phyloP scores from a whole-genome alignment of 1,284 basidiomycete species.

The Abortiporus biennis region DNA sequence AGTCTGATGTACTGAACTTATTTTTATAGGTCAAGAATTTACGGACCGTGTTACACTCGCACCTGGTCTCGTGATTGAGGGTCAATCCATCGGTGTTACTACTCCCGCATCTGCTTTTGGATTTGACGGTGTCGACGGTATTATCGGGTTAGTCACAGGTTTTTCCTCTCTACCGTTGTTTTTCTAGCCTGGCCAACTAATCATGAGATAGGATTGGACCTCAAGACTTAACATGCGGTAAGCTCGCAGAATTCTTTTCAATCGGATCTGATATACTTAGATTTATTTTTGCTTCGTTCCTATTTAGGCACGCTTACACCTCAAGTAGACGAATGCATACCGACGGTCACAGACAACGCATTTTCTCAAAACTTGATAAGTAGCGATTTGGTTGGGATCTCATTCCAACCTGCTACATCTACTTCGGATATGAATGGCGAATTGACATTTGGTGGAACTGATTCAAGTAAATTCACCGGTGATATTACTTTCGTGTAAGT shows the following conservation, averaged over 20 bases:
- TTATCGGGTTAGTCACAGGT: conserved; percentile 39
- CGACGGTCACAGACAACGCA: conserved; percentile 39
- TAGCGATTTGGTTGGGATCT: conserved; percentile 36
- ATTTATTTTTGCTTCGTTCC: too few species aligned
- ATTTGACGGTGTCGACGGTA: conserved; percentile 39
- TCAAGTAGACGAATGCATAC: too few species aligned
- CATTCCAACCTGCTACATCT: conserved; percentile 36
- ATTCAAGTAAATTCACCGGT: conserved; percentile 41
- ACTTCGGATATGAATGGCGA: conserved; percentile 22
- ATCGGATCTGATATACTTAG: too few species aligned
- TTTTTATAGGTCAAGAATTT: conserved; percentile 12
- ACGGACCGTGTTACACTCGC: conserved; percentile 18
- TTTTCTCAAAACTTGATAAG: conserved; percentile 24
- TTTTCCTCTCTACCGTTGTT: background rate
- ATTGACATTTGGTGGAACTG: conserved; percentile 38
- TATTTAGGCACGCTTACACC: too few species aligned
- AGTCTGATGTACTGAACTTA: too few species aligned
- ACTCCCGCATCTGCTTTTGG: conserved; percentile 28
- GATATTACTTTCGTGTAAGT: conserved; percentile 38
- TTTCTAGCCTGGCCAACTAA: background rate
- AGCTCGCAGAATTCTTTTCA: too few species aligned
- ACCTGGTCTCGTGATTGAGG: conserved; percentile 12
- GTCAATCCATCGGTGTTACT: conserved; percentile 52
- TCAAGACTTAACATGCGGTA: conserved; percentile 35
- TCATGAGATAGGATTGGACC: conserved; percentile 34